Conservation (phyloP, 2,329 filamentous ascomycete genomes). For the Falciphora oryzae region DNA sequence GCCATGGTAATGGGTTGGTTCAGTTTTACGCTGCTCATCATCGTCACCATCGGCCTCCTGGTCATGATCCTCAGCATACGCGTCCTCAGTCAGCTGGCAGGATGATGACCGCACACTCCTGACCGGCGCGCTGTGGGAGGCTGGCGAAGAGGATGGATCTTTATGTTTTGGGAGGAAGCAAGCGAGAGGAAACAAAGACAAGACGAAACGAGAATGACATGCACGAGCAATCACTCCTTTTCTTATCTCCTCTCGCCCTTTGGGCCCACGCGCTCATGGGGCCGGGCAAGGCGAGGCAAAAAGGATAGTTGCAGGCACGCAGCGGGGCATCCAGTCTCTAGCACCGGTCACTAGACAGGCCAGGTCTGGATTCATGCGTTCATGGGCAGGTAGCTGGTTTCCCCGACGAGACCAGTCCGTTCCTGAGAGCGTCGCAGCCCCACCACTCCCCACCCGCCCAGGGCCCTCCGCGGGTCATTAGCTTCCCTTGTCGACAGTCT, state of each 20-base stretch:
- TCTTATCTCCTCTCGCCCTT: neutral
- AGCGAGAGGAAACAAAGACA: neutral
- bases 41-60: slow-evolving; percentile 89
- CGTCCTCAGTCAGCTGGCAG: slow-evolving; percentile 60
- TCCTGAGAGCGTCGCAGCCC: neutral
- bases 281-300: neutral
- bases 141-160: neutral
- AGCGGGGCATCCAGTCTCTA: neutral
- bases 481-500: neutral
- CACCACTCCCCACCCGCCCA: too few species aligned
- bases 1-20: slow-evolving; percentile 99
- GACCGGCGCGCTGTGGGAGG: too few species aligned
- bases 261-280: neutral
- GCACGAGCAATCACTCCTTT: neutral
- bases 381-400: neutral
- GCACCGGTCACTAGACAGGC: neutral
- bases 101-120: slow-evolving; percentile 17
- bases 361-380: neutral
- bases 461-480: neutral
- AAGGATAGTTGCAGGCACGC: neutral
- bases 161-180: neutral
- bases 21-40: slow-evolving; percentile 84
- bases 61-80: slow-evolving; percentile 96
- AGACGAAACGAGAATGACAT: neutral
- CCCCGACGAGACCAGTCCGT: neutral